phyloP scores from a whole-genome alignment of 805 yeast species.

The Priceomyces medius region DNA sequence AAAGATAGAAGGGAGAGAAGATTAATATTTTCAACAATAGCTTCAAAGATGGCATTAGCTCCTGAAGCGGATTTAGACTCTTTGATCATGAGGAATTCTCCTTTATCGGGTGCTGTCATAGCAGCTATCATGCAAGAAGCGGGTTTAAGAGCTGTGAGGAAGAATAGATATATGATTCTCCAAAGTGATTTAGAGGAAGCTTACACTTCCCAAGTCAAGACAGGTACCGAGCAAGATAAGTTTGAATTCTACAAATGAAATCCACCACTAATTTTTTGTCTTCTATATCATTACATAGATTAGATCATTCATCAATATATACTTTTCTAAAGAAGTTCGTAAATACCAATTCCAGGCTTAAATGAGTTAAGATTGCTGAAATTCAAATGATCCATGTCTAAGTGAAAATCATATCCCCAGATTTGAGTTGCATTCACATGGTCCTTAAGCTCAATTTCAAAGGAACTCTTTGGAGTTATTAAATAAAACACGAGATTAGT shows the following conservation, averaged over 20 bases:
- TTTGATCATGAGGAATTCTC: slow-evolving; percentile 91
- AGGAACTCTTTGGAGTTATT: slow-evolving; percentile 43
- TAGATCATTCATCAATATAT: neutral
- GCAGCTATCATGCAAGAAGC: slow-evolving; percentile 99
- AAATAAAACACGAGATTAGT: slow-evolving; percentile 12
- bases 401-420: slow-evolving; percentile 46
- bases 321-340: slow-evolving; percentile 29
- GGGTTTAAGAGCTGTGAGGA: slow-evolving; percentile 96
- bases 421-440: slow-evolving; percentile 9
- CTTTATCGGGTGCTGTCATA: slow-evolving; percentile 93
- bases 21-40: slow-evolving; percentile 91
- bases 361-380: slow-evolving; percentile 45
- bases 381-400: slow-evolving; percentile 77
- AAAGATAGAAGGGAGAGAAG: slow-evolving; percentile 98
- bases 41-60: slow-evolving; percentile 95
- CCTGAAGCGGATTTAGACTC: slow-evolving; percentile 98
- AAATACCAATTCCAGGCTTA: slow-evolving; percentile 64
- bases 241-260: slow-evolving; percentile 89
- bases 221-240: slow-evolving; percentile 93
- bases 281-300: neutral
- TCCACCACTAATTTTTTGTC: slow-evolving; percentile 1
- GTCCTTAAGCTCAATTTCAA: slow-evolving; percentile 15
- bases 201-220: slow-evolving; percentile 92
- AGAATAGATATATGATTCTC: slow-evolving; percentile 93
- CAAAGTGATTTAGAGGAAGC: slow-evolving; percentile 98